Evolutionary conservation across 2,329 filamentous ascomycete species (phyloP).

Genomic region (Cercospora nicotianae): DNA sequence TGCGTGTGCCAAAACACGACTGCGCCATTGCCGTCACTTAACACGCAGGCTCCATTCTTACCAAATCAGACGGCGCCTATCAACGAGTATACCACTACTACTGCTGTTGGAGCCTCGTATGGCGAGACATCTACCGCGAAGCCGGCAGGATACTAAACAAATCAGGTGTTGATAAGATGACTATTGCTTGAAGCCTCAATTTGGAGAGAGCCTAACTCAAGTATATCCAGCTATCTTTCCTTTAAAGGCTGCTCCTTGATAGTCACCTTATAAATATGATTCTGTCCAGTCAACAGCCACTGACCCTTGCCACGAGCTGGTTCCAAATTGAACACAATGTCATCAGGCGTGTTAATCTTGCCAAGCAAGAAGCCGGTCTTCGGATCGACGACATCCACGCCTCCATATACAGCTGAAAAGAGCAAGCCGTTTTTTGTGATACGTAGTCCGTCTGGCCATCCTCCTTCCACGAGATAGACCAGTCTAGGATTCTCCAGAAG

Average conservation of each 20-base stretch:
- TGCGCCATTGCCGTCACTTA: slow-evolving; percentile 21
- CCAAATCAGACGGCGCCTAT: slow-evolving; percentile 27
- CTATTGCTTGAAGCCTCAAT: not conserved
- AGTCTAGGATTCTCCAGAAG: slow-evolving; percentile 37
- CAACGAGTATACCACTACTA: slow-evolving; percentile 27
- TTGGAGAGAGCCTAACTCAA: not conserved
- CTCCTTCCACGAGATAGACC: slow-evolving; percentile 41
- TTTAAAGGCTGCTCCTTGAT: slow-evolving; percentile 20
- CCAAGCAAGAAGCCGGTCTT: slow-evolving; percentile 45
- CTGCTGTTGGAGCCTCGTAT: slow-evolving; percentile 11
- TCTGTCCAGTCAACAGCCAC: slow-evolving; percentile 28
- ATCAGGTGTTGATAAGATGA: not conserved
- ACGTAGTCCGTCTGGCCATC: slow-evolving; percentile 33
- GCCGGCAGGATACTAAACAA: not conserved
- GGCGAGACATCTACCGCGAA: not conserved
- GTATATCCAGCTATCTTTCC: not conserved
- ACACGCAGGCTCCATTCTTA: slow-evolving; percentile 22
- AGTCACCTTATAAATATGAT: slow-evolving; percentile 28
- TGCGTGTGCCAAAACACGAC: slow-evolving; percentile 35
- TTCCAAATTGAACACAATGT: slow-evolving; percentile 31
- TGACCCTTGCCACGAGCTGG: slow-evolving; percentile 22
- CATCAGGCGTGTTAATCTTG: slow-evolving; percentile 51
- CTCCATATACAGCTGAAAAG: slow-evolving; percentile 23
- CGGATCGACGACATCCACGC: slow-evolving; percentile 28
- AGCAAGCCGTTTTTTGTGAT: slow-evolving; percentile 23